Percentiles rank a stretch among this genome's conserved stretches.
phyloP scores from a whole-genome alignment of 148 eudicot genomes.

The Camellia sinensis region DNA sequence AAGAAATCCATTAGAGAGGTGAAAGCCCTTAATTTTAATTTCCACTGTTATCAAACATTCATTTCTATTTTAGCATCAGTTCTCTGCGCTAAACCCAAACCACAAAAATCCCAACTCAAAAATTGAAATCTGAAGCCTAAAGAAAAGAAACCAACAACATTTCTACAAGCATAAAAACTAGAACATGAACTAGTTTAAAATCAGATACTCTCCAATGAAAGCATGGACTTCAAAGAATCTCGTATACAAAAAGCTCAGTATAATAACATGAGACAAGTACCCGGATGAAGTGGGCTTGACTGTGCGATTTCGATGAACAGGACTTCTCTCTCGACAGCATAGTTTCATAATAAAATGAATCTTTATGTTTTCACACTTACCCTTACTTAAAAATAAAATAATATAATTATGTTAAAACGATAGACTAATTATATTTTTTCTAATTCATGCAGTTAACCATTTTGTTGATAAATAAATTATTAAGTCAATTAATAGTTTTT shows the following conservation, averaged over 20 bases:
- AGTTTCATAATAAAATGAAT: too few relatives aligned
- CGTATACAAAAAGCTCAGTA: not conserved
- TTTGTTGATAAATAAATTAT: too few relatives aligned
- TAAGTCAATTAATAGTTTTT: too few relatives aligned
- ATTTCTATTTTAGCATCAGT: not conserved
- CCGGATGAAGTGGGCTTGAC: slow-evolving; percentile 19
- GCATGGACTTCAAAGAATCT: not conserved
- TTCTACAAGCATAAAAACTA: not conserved
- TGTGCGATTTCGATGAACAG: slow-evolving; percentile 6
- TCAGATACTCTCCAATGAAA: slow-evolving; percentile 9
- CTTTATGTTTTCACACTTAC: too few relatives aligned
- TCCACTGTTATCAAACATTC: not conserved
- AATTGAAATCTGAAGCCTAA: not conserved
- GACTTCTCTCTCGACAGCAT: too few relatives aligned
- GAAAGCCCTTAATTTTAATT: slow-evolving; percentile 11
- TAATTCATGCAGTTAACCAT: too few relatives aligned
- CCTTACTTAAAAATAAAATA: too few relatives aligned
- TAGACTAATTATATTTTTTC: too few relatives aligned
- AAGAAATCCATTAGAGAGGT: not conserved
- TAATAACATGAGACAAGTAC: slow-evolving; percentile 5
- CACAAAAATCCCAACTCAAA: not conserved
- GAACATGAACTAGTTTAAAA: not conserved
- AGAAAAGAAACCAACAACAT: not conserved
- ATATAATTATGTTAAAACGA: too few relatives aligned
- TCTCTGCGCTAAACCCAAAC: not conserved